phyloP scores from a whole-genome alignment of 768 basidiomycete genomes.

The Boletus rubescentipes region DNA sequence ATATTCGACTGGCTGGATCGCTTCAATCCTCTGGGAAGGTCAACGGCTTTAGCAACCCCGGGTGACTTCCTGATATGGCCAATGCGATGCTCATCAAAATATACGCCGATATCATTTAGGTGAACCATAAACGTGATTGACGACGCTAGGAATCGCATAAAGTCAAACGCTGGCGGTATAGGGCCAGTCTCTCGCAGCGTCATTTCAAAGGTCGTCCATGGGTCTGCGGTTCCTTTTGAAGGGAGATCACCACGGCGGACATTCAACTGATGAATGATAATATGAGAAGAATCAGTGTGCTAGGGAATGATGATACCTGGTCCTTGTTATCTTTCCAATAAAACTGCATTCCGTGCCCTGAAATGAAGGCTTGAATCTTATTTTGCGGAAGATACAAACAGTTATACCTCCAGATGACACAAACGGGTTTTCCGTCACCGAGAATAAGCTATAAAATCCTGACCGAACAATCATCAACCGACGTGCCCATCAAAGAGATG shows the following conservation, averaged over 20 bases:
- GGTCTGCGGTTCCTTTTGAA: constrained; percentile 24
- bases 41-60: constrained; percentile 49
- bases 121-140: constrained; percentile 92
- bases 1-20: constrained; percentile 53
- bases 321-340: constrained; percentile 95
- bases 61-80: constrained; percentile 63
- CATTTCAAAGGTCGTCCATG: constrained; percentile 93
- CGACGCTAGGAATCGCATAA: constrained; percentile 85
- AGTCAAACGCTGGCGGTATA: constrained; percentile 81
- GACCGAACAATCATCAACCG: not conserved
- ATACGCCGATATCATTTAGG: constrained; percentile 74
- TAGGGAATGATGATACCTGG: constrained; percentile 46
- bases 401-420: constrained; percentile 74
- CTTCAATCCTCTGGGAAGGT: constrained; percentile 56
- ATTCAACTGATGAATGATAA: constrained; percentile 52
- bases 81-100: constrained; percentile 75
- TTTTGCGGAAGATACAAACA: constrained; percentile 1
- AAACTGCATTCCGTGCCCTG: constrained; percentile 91
- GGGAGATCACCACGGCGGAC: constrained; percentile 75
- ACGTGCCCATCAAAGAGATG: not conserved
- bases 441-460: constrained; percentile 82
- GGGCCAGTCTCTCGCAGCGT: constrained; percentile 75
- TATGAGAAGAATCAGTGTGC: not conserved
- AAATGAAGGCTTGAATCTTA: constrained; percentile 3
- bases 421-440: constrained; percentile 80